Conservation (phyloP, 805 yeast species). For the Candida insectorum region DNA sequence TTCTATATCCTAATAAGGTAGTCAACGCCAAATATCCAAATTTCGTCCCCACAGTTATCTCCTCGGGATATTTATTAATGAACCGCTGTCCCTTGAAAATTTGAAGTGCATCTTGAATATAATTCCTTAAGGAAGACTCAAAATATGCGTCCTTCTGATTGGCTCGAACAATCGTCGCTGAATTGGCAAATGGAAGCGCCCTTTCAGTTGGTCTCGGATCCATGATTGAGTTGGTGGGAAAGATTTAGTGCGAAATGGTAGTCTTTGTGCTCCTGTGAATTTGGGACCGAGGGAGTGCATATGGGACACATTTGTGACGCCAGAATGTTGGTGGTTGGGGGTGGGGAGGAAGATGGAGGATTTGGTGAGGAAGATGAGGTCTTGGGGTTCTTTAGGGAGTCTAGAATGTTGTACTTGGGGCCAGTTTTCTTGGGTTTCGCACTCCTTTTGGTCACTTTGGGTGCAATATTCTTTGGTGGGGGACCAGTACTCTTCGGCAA, state of each 20-base stretch:
- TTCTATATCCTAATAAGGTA: conserved; percentile 70
- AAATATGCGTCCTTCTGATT: conserved; percentile 86
- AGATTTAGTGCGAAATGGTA: conserved; percentile 51
- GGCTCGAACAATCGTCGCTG: conserved; percentile 86
- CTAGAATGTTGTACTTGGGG: conserved; percentile 9
- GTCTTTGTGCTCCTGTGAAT: conserved; percentile 50
- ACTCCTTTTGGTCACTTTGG: neutral
- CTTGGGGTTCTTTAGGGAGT: conserved; percentile 2
- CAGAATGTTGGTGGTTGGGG: no score
- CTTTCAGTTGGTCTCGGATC: conserved; percentile 17
- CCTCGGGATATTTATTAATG: conserved; percentile 59
- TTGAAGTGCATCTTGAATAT: conserved; percentile 55
- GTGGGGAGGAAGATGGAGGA: neutral
- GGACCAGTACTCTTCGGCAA: no score
- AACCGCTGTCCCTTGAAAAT: conserved; percentile 60
- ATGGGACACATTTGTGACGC: no score
- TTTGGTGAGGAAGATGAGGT: conserved; percentile 1
- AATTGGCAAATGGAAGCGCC: conserved; percentile 68
- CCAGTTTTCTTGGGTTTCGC: no score
- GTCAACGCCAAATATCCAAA: conserved; percentile 69
- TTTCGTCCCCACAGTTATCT: conserved; percentile 55
- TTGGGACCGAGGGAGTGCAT: conserved; percentile 7
- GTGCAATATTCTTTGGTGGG: no score
- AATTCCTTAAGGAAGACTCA: conserved; percentile 49
- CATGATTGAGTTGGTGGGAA: conserved; percentile 31